phyloP scores from a whole-genome alignment of 306 rosid species.

The Geum urbanum region DNA sequence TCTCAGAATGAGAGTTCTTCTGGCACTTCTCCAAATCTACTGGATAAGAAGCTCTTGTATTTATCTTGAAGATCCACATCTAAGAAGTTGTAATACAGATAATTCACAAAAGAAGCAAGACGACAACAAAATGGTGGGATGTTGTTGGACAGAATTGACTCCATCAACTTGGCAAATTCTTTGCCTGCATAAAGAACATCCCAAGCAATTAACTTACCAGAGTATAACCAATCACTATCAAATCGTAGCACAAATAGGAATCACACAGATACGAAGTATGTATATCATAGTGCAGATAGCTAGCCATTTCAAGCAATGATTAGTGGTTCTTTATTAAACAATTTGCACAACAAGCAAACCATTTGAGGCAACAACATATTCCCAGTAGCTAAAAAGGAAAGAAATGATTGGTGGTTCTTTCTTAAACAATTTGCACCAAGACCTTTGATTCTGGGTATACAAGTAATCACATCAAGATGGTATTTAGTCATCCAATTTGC shows the following conservation, averaged over 20 bases:
- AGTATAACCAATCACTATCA: neutral
- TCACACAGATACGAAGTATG: neutral
- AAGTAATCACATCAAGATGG: neutral
- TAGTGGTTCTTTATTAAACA: too few relatives aligned
- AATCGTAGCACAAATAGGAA: neutral
- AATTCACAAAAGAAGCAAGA: neutral
- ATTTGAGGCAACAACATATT: too few relatives aligned
- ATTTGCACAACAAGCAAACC: too few relatives aligned
- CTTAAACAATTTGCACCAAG: too few relatives aligned
- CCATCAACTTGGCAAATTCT: constrained; percentile 29
- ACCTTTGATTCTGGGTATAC: too few relatives aligned
- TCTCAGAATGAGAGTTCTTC: constrained; percentile 39
- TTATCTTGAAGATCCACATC: constrained; percentile 33
- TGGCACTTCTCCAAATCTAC: constrained; percentile 31
- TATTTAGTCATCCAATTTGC: neutral
- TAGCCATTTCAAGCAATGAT: too few relatives aligned
- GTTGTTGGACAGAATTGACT: constrained; percentile 35
- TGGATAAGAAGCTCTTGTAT: constrained; percentile 36
- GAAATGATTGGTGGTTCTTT: too few relatives aligned
- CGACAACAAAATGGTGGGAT: constrained; percentile 19
- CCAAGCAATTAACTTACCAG: neutral
- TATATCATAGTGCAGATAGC: neutral
- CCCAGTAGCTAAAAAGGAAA: too few relatives aligned
- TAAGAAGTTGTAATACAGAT: constrained; percentile 10
- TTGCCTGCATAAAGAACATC: constrained; percentile 22